Percentiles rank a stretch among this genome's conserved stretches.
Evolutionary conservation across 1,139 yeast genomes (phyloP).

Genomic region (Taphrina confusa): DNA sequence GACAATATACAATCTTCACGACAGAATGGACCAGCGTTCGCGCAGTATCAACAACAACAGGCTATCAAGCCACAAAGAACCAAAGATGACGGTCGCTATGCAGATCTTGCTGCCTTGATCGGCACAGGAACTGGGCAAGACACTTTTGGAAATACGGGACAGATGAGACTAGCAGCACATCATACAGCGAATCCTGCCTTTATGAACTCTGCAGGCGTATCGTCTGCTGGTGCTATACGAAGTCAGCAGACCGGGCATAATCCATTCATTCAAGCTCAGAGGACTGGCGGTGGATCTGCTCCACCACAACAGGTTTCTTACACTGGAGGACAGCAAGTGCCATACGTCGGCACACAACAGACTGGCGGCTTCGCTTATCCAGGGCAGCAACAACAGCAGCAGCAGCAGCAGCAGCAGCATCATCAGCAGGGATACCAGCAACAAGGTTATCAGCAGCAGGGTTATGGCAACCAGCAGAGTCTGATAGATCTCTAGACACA

Average conservation of each 20-base stretch:
- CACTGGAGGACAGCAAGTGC: slow-evolving; percentile 16
- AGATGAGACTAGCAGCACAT: slow-evolving; percentile 85
- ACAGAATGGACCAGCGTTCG: slow-evolving; percentile 16
- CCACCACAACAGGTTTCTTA: slow-evolving; percentile 13
- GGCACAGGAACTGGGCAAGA: slow-evolving; percentile 83
- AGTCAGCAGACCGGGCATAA: slow-evolving; percentile 37
- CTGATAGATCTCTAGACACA: slow-evolving; percentile 32
- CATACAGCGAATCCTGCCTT: slow-evolving; percentile 75
- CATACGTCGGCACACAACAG: slow-evolving; percentile 29
- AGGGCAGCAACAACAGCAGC: slow-evolving; percentile 33
- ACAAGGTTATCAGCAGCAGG: slow-evolving; percentile 20
- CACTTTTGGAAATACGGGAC: slow-evolving; percentile 94
- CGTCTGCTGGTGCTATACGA: slow-evolving; percentile 24
- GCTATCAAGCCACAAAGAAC: slow-evolving; percentile 22
- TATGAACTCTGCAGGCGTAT: slow-evolving; percentile 72
- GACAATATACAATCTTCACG: slow-evolving; percentile 2
- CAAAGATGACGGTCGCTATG: slow-evolving; percentile 49
- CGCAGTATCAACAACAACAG: slow-evolving; percentile 35
- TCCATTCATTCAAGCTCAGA: slow-evolving; percentile 32
- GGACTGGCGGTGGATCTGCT: slow-evolving; percentile 29
- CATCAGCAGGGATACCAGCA: slow-evolving; percentile 14
- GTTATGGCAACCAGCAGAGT: slow-evolving; percentile 18
- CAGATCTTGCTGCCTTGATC: slow-evolving; percentile 74
- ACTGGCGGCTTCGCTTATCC: slow-evolving; percentile 34
- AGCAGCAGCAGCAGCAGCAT: slow-evolving; percentile 3